A percentile compares a stretch with the other conserved stretches of the same genome.
Conservation (phyloP, 805 yeast genomes). For the Metschnikowia arizonensis region DNA sequence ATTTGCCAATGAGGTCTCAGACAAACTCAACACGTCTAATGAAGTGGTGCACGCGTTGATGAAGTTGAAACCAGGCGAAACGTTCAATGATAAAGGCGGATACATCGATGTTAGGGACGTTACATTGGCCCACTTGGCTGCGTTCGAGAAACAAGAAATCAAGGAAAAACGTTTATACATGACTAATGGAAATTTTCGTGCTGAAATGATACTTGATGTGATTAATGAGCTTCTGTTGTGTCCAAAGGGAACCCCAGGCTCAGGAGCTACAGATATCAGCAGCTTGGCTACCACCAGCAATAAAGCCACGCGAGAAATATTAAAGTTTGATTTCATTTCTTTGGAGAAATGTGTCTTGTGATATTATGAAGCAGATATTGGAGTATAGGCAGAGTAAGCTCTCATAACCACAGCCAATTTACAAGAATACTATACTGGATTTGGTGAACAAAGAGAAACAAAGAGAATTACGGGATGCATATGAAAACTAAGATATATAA, state of each 20-base stretch:
- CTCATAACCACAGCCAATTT: no score
- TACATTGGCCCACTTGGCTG: slow-evolving; percentile 30
- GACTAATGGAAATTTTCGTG: slow-evolving; percentile 32
- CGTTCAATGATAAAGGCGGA: slow-evolving; percentile 19
- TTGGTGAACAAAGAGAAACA: no score
- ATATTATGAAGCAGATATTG: slow-evolving; percentile 20
- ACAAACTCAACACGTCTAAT: slow-evolving; percentile 41
- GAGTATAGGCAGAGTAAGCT: slow-evolving; percentile 8
- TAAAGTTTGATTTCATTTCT: slow-evolving; percentile 15
- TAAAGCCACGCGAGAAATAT: slow-evolving; percentile 13
- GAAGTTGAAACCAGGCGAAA: slow-evolving; percentile 16
- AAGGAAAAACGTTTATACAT: slow-evolving; percentile 19
- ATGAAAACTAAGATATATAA: no score
- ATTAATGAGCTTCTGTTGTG: slow-evolving; percentile 23
- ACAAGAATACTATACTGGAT: no score
- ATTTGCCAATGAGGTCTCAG: slow-evolving; percentile 29
- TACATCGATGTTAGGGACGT: slow-evolving; percentile 19
- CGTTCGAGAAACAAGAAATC: slow-evolving; percentile 24
- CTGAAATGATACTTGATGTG: slow-evolving; percentile 33
- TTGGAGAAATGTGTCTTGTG: slow-evolving; percentile 17
- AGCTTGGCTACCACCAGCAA: slow-evolving; percentile 19
- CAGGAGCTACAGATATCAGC: slow-evolving; percentile 26
- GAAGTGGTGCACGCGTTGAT: slow-evolving; percentile 27
- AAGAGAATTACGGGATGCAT: no score
- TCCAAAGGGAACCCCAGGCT: slow-evolving; percentile 30